A percentile compares a stretch with the other conserved stretches of the same genome.
phyloP scores from a whole-genome alignment of 2,329 filamentous ascomycete genomes.

The Pestalotiopsis sp. region DNA sequence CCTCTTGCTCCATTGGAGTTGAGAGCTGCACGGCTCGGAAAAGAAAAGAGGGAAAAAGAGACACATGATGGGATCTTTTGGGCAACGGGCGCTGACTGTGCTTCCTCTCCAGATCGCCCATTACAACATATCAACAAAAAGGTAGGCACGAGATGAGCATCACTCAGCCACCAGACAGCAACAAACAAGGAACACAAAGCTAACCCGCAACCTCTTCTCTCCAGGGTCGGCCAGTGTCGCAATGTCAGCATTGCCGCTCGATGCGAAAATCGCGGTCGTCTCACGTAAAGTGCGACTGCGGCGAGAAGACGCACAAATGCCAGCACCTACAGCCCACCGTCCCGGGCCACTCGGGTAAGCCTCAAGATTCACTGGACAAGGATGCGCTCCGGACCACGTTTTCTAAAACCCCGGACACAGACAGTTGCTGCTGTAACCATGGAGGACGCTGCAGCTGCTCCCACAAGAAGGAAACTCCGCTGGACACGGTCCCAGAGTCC shows the following conservation, averaged over 20 bases:
- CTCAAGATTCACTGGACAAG: constrained; percentile 14
- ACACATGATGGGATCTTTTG: background rate
- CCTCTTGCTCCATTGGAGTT: background rate
- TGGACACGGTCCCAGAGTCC: constrained; percentile 68
- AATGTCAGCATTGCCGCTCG: constrained; percentile 95
- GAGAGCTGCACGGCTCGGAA: background rate
- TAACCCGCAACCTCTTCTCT: too few species aligned
- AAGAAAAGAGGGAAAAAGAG: background rate
- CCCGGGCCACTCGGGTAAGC: constrained; percentile 63
- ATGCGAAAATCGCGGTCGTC: constrained; percentile 95
- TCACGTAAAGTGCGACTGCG: constrained; percentile 96
- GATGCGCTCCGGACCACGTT: background rate
- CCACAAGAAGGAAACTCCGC: constrained; percentile 62
- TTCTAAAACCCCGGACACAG: constrained; percentile 36
- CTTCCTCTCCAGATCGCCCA: constrained; percentile 69
- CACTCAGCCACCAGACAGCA: background rate
- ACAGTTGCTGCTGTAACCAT: constrained; percentile 72
- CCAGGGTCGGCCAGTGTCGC: constrained; percentile 84
- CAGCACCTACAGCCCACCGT: constrained; percentile 59
- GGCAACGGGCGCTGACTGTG: background rate
- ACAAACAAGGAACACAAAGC: background rate
- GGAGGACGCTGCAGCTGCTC: constrained; percentile 68
- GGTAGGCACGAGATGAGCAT: constrained; percentile 21
- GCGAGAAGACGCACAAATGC: constrained; percentile 82
- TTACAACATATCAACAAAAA: constrained; percentile 97